phyloP scores from a whole-genome alignment of 2,329 filamentous ascomycete species.

The Teratosphaeriaceae sp. region DNA sequence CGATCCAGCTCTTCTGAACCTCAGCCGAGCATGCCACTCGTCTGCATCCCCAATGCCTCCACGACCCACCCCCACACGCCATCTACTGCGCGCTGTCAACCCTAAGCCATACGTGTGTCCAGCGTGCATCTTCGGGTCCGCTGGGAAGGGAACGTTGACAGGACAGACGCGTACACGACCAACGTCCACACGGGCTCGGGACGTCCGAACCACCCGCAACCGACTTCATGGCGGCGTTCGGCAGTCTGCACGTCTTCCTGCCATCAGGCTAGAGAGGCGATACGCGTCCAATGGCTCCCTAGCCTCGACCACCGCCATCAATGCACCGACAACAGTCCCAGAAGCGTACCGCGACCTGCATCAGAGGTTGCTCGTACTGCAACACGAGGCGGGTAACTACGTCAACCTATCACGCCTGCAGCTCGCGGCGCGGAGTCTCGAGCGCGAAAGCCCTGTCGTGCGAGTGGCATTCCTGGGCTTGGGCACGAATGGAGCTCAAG shows the following conservation, averaged over 20 bases:
- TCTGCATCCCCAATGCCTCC: neutral
- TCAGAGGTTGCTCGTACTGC: slow-evolving; percentile 52
- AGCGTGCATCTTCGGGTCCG: slow-evolving; percentile 3
- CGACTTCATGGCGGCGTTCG: too few relatives aligned
- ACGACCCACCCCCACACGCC: neutral
- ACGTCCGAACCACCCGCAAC: too few relatives aligned
- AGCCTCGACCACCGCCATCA: slow-evolving; percentile 48
- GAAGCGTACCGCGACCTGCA: slow-evolving; percentile 51
- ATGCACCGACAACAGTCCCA: slow-evolving; percentile 48
- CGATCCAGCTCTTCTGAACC: neutral
- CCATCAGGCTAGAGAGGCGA: neutral
- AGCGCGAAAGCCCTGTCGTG: slow-evolving; percentile 47
- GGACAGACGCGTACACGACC: neutral
- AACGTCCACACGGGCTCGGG: too few relatives aligned
- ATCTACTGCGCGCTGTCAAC: neutral
- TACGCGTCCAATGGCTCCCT: slow-evolving; percentile 31
- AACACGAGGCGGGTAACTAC: slow-evolving; percentile 54
- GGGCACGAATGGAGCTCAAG: slow-evolving; percentile 31
- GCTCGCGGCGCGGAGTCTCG: slow-evolving; percentile 61
- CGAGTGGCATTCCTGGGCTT: slow-evolving; percentile 47
- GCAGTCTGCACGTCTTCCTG: too few relatives aligned
- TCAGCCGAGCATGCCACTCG: neutral
- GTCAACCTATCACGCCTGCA: slow-evolving; percentile 65
- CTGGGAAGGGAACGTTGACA: neutral
- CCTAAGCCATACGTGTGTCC: slow-evolving; percentile 7